These are phyloP conservation scores for Globisporangium paddicum DNA, from an alignment of 352 stramenopile genomes.

Conservation along the genomic window DNA sequence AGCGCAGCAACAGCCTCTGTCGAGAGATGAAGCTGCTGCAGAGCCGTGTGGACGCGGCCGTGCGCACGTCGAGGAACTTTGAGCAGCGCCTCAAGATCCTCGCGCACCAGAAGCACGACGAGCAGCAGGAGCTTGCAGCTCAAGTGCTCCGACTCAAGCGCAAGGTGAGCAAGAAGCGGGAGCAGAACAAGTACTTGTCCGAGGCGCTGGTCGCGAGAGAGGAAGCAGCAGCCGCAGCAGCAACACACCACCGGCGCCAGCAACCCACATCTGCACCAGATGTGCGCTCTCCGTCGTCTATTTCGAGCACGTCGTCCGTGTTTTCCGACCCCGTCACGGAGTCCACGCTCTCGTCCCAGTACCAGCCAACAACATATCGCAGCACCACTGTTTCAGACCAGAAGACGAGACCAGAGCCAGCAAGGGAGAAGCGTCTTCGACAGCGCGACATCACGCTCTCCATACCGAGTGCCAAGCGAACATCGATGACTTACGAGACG, in stretches of 20 bases:
- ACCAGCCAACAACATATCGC: slow-evolving; percentile 20
- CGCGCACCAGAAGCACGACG: slow-evolving; percentile 38
- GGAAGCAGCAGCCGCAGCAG: background rate
- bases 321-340: slow-evolving; percentile 10
- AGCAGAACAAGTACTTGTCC: slow-evolving; percentile 55
- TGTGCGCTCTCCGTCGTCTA: slow-evolving; percentile 1
- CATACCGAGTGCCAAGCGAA: slow-evolving; percentile 20
- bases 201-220: slow-evolving; percentile 38
- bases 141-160: slow-evolving; percentile 34
- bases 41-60: slow-evolving; percentile 39
- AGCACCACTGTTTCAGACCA: background rate
- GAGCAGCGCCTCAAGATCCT: slow-evolving; percentile 44
- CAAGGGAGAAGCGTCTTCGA: slow-evolving; percentile 14
- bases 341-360: background rate
- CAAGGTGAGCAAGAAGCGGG: slow-evolving; percentile 47
- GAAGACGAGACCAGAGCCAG: background rate
- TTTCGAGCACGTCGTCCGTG: slow-evolving; percentile 8
- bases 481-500: background rate
- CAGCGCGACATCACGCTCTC: slow-evolving; percentile 28
- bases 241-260: background rate
- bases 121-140: slow-evolving; percentile 23
- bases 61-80: slow-evolving; percentile 42
- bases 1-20: slow-evolving; percentile 29
- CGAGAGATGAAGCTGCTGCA: slow-evolving; percentile 43
- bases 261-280: background rate